Conservation (phyloP, 148 eudicot species). For the Drosera capensis region DNA sequence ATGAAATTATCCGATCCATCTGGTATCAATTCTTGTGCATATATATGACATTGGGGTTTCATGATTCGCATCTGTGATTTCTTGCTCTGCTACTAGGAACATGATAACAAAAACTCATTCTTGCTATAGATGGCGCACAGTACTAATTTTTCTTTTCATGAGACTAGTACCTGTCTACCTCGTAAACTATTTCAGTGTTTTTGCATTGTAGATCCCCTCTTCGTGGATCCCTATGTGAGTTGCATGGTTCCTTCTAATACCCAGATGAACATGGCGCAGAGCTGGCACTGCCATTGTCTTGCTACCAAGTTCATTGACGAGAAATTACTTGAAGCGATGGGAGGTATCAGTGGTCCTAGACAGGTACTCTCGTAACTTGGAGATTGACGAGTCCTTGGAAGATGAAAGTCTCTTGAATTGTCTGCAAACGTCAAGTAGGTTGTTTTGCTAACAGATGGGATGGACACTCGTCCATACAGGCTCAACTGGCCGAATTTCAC, state of each 20-base stretch:
- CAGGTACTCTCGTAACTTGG: slow-evolving; percentile 37
- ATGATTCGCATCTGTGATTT: background rate
- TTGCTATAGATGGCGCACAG: background rate
- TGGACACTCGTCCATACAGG: slow-evolving; percentile 81
- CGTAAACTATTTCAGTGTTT: background rate
- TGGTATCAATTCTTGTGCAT: background rate
- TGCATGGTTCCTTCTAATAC: slow-evolving; percentile 41
- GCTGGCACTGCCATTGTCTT: slow-evolving; percentile 40
- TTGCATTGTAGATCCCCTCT: slow-evolving; percentile 56
- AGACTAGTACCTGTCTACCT: background rate
- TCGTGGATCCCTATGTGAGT: slow-evolving; percentile 63
- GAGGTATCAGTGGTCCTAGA: slow-evolving; percentile 33
- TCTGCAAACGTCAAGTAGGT: slow-evolving; percentile 28
- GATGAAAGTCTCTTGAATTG: background rate
- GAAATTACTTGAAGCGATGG: slow-evolving; percentile 34
- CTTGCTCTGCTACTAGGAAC: background rate
- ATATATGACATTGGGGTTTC: background rate
- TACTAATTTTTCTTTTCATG: no score
- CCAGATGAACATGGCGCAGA: slow-evolving; percentile 13
- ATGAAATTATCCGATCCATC: background rate
- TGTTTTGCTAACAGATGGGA: slow-evolving; percentile 89
- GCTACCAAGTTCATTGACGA: slow-evolving; percentile 80
- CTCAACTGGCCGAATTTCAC: slow-evolving; percentile 78
- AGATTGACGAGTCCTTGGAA: no score
- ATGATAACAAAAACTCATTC: background rate